phyloP scores from a whole-genome alignment of 495 filamentous ascomycete species.

The Xylona heveae region DNA sequence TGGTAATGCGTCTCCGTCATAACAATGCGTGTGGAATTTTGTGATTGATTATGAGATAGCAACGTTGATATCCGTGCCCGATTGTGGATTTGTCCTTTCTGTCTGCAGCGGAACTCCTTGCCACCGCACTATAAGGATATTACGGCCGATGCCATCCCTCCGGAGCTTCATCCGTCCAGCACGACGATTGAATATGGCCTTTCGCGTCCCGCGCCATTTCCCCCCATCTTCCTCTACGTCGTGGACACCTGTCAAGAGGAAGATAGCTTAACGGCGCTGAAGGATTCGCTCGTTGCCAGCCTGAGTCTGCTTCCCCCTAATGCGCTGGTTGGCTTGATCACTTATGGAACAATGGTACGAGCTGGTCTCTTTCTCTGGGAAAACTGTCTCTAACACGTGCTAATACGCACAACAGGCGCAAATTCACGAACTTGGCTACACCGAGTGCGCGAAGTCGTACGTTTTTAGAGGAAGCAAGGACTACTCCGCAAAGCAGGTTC shows the following conservation, averaged over 20 bases:
- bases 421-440: conserved; percentile 96
- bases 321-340: conserved; percentile 86
- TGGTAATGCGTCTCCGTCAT: conserved; percentile 48
- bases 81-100: conserved; percentile 98
- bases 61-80: conserved; percentile 88
- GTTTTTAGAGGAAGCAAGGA: conserved; percentile 98
- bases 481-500: conserved; percentile 87
- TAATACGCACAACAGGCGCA: conserved; percentile 42
- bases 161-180: conserved; percentile 80
- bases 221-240: conserved; percentile 93
- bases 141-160: conserved; percentile 78
- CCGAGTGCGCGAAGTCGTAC: conserved; percentile 97
- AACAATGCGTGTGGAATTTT: conserved; percentile 7
- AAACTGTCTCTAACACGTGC: conserved; percentile 2
- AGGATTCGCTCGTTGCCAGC: conserved; percentile 94
- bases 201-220: conserved; percentile 74
- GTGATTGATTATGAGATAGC: conserved; percentile 22
- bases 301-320: conserved; percentile 80
- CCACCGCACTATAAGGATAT: conserved; percentile 99
- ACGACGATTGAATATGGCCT: conserved; percentile 97
- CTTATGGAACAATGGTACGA: conserved; percentile 86
- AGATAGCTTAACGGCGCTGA: conserved; percentile 85
- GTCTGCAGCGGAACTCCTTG: conserved; percentile 81
- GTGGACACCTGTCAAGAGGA: conserved; percentile 99
- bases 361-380: neutral